Conservation (phyloP, 1,284 basidiomycete genomes). For the Neotropicomus parvogracilis region DNA sequence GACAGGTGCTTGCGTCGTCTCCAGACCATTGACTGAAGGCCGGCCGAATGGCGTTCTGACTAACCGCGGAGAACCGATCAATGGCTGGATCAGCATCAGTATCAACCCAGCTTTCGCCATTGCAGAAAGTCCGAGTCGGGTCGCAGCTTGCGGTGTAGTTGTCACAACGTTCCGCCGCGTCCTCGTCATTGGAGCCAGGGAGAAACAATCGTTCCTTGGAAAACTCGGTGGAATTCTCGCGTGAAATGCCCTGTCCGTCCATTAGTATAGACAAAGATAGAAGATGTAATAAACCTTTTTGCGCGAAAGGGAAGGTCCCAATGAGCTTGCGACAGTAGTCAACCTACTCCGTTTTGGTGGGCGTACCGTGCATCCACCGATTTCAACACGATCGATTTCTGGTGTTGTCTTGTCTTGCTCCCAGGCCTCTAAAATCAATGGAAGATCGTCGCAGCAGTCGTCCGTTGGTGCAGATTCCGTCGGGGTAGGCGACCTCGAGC, state of each 20-base stretch:
- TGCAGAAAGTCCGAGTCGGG: not conserved
- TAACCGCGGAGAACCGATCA: constrained; percentile 8
- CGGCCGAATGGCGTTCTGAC: constrained; percentile 29
- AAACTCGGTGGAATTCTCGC: not conserved
- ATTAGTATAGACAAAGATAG: constrained; percentile 11
- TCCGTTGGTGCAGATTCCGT: constrained; percentile 18
- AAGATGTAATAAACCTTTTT: constrained; percentile 21
- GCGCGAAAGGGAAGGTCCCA: not conserved
- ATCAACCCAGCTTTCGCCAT: constrained; percentile 35
- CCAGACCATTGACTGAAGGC: constrained; percentile 5
- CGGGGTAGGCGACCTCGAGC: constrained; percentile 27
- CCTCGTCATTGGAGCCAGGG: constrained; percentile 16
- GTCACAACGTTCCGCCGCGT: not conserved
- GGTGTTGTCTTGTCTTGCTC: constrained; percentile 18
- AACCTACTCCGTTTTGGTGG: constrained; percentile 21
- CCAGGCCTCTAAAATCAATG: constrained; percentile 40
- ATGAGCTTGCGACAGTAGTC: not conserved
- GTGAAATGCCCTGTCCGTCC: constrained; percentile 2
- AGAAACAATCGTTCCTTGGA: constrained; percentile 20
- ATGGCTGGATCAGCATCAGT: constrained; percentile 15
- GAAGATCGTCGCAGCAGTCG: constrained; percentile 47
- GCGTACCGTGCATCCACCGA: constrained; percentile 5
- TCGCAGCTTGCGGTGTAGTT: not conserved
- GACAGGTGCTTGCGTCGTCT: constrained; percentile 8
- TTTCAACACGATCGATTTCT: constrained; percentile 28